Evolutionary conservation across 352 stramenopile genomes (phyloP), one percentile per base, ranked within the genome.

Genomic region (Globisporangium yorkense): DNA sequence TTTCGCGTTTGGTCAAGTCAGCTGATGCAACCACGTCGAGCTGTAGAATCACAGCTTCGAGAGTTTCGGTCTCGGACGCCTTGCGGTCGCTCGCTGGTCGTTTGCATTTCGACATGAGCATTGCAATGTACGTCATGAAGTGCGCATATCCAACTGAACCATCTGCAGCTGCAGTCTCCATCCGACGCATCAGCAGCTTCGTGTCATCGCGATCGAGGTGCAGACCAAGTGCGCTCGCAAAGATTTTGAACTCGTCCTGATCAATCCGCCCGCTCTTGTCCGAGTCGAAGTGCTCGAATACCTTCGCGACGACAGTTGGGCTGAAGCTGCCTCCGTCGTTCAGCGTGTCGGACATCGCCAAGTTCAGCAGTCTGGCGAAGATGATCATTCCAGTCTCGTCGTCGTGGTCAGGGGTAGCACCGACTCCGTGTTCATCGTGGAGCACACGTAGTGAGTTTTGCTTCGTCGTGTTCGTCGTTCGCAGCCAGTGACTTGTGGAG

Each of bases 221-320:
- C n/a, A 91, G 63, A 13, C 81, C 81, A 3, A 91, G 56, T 0
- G 63, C 35, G 2, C 56, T 43, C 2, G 88, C 51, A 15, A 89
- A 62, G 0, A 68, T 41, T 0, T 59, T 40, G 53, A 91, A 91
- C 56, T 91, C 81, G 20, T 64, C 57, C 7, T 66, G 53, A 10
- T 91, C 81, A 16, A 91, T 86, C 33, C 67, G 65, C 15, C 77
- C 81, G 49, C 73, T 89, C 35, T 52, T 57, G 27, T 89, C 78
- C 1, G 47, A 51, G 56, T 88, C 78, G 44, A 85, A 83, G 7
- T 71, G 64, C 39, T 76, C 65, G 58, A 89, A 88, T 0, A 91
- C 44, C 31, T 77, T 71, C 5, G 81, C 51, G 20, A 46, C 62
- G 0, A 64, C 61, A 5, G 56, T 50, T 0, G 60, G 6, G 12